Conservation (phyloP, 2,329 filamentous ascomycete species). For the Pseudopithomyces chartarum region DNA sequence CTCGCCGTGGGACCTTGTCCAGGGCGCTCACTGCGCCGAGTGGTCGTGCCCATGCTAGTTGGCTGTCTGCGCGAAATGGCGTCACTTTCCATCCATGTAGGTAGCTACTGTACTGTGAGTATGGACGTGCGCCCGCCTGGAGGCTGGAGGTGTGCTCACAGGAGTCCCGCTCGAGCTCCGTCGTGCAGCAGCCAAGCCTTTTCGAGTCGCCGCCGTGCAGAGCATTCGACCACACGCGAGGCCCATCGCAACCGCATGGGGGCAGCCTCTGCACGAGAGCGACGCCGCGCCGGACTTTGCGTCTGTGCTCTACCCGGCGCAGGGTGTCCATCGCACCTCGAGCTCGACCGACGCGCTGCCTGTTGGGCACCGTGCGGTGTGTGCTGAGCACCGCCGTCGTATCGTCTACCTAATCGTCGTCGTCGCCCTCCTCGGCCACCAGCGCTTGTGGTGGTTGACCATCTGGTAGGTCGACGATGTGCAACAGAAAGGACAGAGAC, state of each 20-base stretch:
- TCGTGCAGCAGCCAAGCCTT: constrained; percentile 11
- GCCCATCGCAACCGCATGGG: constrained; percentile 5
- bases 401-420: not conserved
- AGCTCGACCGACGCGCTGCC: not conserved
- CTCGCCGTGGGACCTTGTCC: no score
- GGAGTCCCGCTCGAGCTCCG: constrained; percentile 28
- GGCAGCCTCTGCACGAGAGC: not conserved
- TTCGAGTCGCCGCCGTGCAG: constrained; percentile 2
- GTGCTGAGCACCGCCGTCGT: not conserved
- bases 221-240: constrained; percentile 15
- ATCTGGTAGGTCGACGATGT: no score
- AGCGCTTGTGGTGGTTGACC: no score
- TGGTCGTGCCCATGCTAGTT: no score
- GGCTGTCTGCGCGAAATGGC: no score
- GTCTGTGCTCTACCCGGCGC: not conserved
- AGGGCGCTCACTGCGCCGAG: no score
- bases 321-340: not conserved
- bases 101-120: no score
- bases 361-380: not conserved
- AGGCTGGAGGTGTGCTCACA: constrained; percentile 13
- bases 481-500: no score
- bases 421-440: not conserved
- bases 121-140: constrained; percentile 26
- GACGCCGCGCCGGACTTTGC: constrained; percentile 3
- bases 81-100: no score